Conservation (phyloP, 163 green algal species). For the Smithsoniella earleae region DNA sequence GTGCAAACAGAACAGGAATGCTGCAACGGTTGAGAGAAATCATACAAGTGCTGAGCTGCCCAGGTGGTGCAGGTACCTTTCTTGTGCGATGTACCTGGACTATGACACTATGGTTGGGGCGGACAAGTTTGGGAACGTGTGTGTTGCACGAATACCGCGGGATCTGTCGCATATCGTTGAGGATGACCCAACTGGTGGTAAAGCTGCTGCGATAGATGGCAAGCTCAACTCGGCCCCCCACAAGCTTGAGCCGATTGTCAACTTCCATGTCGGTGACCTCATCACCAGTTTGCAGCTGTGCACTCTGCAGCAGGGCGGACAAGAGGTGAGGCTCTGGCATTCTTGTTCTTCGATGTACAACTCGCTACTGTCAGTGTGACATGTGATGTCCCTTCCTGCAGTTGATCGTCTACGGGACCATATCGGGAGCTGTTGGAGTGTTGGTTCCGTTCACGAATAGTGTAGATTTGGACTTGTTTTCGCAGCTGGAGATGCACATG, state of each 20-base stretch:
- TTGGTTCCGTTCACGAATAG: constrained; percentile 72
- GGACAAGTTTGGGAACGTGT: constrained; percentile 97
- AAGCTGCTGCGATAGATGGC: constrained; percentile 56
- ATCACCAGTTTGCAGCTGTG: constrained; percentile 71
- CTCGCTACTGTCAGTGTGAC: too few relatives aligned
- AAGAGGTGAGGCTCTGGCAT: too few relatives aligned
- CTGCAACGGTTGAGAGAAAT: too few relatives aligned
- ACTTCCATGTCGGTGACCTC: constrained; percentile 92
- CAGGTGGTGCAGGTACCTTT: constrained; percentile 53
- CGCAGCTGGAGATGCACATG: constrained; percentile 97
- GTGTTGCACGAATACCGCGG: constrained; percentile 64
- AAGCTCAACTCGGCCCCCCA: constrained; percentile 76
- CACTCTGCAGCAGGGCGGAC: constrained; percentile 64
- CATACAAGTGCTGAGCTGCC: too few relatives aligned
- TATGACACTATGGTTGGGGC: constrained; percentile 86
- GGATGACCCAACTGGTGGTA: constrained; percentile 91
- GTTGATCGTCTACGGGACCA: constrained; percentile 79
- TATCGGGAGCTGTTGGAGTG: constrained; percentile 76
- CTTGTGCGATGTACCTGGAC: constrained; percentile 69
- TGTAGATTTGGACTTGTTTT: constrained; percentile 92
- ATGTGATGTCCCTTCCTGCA: constrained; percentile 40
- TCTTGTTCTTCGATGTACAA: too few relatives aligned
- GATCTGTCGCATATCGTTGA: constrained; percentile 83
- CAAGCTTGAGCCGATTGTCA: constrained; percentile 71
- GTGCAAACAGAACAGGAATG: too few relatives aligned